These are phyloP conservation scores for Talaromyces sp. DNA, from an alignment of 2,329 filamentous ascomycete species.

Conservation along the genomic window DNA sequence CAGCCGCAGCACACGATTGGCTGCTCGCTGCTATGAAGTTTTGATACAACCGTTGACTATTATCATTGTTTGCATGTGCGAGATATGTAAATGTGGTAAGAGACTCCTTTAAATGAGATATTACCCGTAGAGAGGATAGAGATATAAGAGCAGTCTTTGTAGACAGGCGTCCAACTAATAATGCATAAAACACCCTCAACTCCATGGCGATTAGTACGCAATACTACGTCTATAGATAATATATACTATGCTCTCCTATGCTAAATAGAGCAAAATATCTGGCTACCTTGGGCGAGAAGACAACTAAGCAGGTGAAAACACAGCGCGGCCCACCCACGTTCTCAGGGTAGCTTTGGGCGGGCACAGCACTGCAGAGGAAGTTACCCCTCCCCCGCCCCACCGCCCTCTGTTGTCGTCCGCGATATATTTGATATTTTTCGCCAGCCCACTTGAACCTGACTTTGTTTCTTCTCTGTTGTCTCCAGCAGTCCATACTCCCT, in stretches of 20 bases:
- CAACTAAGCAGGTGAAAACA: background rate
- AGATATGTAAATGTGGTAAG: background rate
- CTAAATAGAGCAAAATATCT: background rate
- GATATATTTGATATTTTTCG: constrained; percentile 9
- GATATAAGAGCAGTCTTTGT: background rate
- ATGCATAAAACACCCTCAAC: background rate
- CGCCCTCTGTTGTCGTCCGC: constrained; percentile 4
- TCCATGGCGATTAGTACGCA: background rate
- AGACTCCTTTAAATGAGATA: background rate
- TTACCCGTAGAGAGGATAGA: background rate
- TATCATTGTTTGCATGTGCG: background rate
- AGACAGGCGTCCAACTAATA: background rate
- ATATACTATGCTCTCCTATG: background rate
- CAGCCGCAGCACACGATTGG: background rate
- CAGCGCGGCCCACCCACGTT: constrained; percentile 1
- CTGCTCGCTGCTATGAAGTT: background rate
- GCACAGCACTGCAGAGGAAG: background rate
- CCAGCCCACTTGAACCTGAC: background rate
- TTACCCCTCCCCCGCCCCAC: constrained; percentile 11
- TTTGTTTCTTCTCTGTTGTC: background rate
- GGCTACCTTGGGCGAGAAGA: background rate
- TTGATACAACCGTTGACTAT: background rate
- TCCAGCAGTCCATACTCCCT: constrained; percentile 11
- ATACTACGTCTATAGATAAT: background rate
- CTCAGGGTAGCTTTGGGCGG: background rate